Conservation (phyloP, 2,329 filamentous ascomycete species). For the Fusarium mexicanum region DNA sequence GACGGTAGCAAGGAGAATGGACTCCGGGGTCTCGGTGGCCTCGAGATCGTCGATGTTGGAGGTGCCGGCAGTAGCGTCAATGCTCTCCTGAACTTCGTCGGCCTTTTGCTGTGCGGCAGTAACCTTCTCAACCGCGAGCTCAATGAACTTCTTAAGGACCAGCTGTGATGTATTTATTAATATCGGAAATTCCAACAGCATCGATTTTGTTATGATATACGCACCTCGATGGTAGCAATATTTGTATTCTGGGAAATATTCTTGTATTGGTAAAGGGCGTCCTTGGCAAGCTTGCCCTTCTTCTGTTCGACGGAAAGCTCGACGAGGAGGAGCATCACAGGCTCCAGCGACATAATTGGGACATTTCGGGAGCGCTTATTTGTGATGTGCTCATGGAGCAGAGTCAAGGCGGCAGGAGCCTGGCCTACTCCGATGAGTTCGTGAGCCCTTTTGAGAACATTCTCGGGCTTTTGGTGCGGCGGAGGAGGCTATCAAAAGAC, state of each 20-base stretch:
- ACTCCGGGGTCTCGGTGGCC: constrained; percentile 96
- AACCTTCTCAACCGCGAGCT: constrained; percentile 95
- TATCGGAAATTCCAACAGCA: constrained; percentile 12
- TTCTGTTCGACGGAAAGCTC: constrained; percentile 96
- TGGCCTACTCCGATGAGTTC: constrained; percentile 99
- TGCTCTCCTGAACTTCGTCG: constrained; percentile 88
- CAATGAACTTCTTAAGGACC: constrained; percentile 97
- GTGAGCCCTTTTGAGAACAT: constrained; percentile 97
- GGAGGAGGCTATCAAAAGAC: constrained; percentile 78
- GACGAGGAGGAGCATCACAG: constrained; percentile 97
- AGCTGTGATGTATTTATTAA: constrained; percentile 60
- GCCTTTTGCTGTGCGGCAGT: constrained; percentile 95
- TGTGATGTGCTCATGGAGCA: constrained; percentile 99
- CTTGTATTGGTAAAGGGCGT: constrained; percentile 99
- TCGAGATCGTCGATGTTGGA: constrained; percentile 93
- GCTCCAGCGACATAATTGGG: constrained; percentile 94
- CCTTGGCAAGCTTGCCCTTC: constrained; percentile 98
- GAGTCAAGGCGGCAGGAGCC: constrained; percentile 87
- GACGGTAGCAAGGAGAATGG: constrained; percentile 95
- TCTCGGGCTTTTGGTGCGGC: constrained; percentile 97
- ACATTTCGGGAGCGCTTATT: constrained; percentile 98
- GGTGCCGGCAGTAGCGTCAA: constrained; percentile 73
- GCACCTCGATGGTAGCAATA: constrained; percentile 94
- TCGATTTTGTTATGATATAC: constrained; percentile 27
- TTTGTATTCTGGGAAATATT: constrained; percentile 99